These are phyloP conservation scores for Prunus mume DNA, from an alignment of 306 rosid genomes.

Conservation along the genomic window DNA sequence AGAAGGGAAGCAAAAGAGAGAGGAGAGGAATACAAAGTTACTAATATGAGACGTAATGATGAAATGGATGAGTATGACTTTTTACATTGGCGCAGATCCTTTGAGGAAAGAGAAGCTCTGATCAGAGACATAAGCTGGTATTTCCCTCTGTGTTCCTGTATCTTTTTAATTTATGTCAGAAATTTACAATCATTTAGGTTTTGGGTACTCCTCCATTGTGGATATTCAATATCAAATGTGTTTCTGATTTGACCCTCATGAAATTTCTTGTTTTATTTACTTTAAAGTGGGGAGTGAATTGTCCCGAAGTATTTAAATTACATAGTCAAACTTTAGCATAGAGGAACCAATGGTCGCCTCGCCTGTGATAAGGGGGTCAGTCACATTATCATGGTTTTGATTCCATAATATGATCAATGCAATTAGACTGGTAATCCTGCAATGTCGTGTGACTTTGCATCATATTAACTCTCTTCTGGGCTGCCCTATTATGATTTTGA, in stretches of 20 bases:
- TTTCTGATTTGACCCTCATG: too few species aligned
- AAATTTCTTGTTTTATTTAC: too few species aligned
- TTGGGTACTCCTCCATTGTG: too few species aligned
- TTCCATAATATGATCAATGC: background rate
- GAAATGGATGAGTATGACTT: slow-evolving; percentile 97
- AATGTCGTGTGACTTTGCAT: background rate
- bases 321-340: too few species aligned
- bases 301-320: too few species aligned
- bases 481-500: background rate
- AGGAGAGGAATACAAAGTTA: slow-evolving; percentile 74
- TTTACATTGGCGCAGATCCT: slow-evolving; percentile 90
- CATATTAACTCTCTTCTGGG: background rate
- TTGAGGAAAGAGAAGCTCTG: slow-evolving; percentile 88
- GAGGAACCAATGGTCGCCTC: too few species aligned
- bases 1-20: slow-evolving; percentile 62
- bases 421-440: background rate
- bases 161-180: background rate
- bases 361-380: too few species aligned
- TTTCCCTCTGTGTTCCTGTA: background rate
- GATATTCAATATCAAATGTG: too few species aligned
- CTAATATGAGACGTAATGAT: slow-evolving; percentile 62
- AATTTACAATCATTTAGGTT: background rate
- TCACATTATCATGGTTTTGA: background rate
- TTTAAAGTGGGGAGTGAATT: too few species aligned
- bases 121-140: slow-evolving; percentile 95